A percentile compares a stretch with the other conserved stretches of the same genome.
These are phyloP conservation scores for Populus euphratica DNA, from an alignment of 345 rosid genomes.

Conservation along the genomic window DNA sequence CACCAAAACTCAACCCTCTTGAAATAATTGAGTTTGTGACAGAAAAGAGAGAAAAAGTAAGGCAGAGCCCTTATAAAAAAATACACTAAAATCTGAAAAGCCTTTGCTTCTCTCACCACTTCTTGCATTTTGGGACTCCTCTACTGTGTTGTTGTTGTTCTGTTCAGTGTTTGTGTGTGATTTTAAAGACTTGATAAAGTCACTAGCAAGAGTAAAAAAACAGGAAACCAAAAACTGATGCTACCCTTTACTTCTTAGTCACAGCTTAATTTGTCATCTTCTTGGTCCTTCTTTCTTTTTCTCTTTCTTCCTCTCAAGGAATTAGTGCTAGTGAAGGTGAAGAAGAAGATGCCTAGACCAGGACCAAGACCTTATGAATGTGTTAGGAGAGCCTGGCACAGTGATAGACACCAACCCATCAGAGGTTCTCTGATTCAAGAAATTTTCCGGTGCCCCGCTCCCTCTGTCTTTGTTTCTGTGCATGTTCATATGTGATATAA, in stretches of 20 bases:
- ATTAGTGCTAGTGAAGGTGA: not conserved
- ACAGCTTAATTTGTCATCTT: not conserved
- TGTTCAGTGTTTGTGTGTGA: not conserved
- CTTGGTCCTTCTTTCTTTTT: not conserved
- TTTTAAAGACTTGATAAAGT: not conserved
- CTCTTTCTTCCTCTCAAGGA: not conserved
- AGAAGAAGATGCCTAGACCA: slow-evolving; percentile 61
- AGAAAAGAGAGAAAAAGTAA: slow-evolving; percentile 14
- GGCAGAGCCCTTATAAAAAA: not conserved
- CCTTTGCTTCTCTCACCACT: not conserved
- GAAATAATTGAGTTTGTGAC: slow-evolving; percentile 44
- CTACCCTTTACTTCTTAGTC: not conserved
- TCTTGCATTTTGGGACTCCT: slow-evolving; percentile 4
- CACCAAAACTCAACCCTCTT: slow-evolving; percentile 31
- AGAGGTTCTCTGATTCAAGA: slow-evolving; percentile 71
- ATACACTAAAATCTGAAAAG: not conserved
- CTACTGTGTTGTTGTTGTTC: not conserved
- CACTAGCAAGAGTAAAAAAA: not conserved
- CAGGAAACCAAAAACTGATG: slow-evolving; percentile 26
- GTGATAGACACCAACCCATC: slow-evolving; percentile 74
- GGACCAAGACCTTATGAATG: slow-evolving; percentile 74
- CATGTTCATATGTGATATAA: not conserved
- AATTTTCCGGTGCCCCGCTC: slow-evolving; percentile 48
- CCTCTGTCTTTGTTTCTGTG: not conserved
- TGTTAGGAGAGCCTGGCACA: slow-evolving; percentile 72